A percentile compares a stretch with the other conserved stretches of the same genome.
These are phyloP conservation scores for Coemansia sp. DNA, from an alignment of 192 early-diverging fungal genomes.

Conservation along the genomic window DNA sequence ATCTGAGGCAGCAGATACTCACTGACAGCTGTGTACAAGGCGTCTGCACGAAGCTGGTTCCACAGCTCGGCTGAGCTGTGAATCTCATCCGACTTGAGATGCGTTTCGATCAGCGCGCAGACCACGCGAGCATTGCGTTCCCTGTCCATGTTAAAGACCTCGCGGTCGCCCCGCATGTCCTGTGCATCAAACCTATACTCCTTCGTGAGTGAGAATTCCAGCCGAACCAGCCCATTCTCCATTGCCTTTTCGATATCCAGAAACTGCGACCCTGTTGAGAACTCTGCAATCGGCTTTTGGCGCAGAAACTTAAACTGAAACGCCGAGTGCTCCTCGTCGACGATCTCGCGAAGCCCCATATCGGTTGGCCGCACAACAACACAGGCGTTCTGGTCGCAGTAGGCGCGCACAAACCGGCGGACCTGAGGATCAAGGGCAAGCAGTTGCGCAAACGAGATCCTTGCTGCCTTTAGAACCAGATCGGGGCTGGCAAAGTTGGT, in stretches of 20 bases:
- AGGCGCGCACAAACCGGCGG: conserved; percentile 69
- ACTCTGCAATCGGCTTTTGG: conserved; percentile 71
- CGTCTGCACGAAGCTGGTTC: conserved; percentile 72
- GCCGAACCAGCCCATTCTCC: conserved; percentile 64
- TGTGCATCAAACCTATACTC: conserved; percentile 26
- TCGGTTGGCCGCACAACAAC: conserved; percentile 79
- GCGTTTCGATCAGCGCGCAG: conserved; percentile 19
- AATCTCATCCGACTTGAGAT: conserved; percentile 9
- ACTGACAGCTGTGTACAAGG: conserved; percentile 59
- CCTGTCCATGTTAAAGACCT: conserved; percentile 25
- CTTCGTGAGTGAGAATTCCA: conserved; percentile 36
- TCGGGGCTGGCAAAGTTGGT: conserved; percentile 26
- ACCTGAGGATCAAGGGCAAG: conserved; percentile 81
- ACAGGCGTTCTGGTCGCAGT: conserved; percentile 67
- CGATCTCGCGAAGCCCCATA: conserved; percentile 72
- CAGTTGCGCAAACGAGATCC: conserved; percentile 69
- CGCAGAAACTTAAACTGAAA: conserved; percentile 83
- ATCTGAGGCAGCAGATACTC: conserved; percentile 72
- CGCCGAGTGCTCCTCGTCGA: conserved; percentile 71
- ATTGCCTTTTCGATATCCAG: conserved; percentile 74
- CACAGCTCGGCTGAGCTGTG: conserved; percentile 66
- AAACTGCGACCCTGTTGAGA: conserved; percentile 70
- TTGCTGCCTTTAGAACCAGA: conserved; percentile 56
- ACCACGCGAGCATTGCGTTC: conserved; percentile 25
- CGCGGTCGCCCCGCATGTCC: conserved; percentile 19